These are phyloP conservation scores for Hypoxylon sp. DNA, from an alignment of 2,329 filamentous ascomycete species.

Conservation along the genomic window DNA sequence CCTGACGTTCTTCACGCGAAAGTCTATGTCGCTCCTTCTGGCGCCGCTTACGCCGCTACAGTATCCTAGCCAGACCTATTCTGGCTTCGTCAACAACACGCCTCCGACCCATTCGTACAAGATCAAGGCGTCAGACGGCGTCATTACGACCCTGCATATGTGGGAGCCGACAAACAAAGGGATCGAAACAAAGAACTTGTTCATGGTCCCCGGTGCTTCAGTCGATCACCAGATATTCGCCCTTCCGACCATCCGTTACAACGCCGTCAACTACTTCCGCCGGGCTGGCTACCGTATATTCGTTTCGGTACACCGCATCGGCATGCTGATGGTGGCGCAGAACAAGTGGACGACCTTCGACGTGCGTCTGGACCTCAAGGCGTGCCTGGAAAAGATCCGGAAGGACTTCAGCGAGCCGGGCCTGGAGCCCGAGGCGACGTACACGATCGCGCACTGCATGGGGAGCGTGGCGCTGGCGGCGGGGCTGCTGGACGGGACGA, in stretches of 20 bases:
- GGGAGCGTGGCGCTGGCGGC: conserved; percentile 65
- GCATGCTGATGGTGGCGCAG: conserved; percentile 58
- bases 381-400: conserved; percentile 62
- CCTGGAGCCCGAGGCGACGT: conserved; percentile 50
- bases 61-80: conserved; percentile 58
- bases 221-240: conserved; percentile 71
- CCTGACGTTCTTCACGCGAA: conserved; percentile 63
- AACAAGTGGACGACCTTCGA: conserved; percentile 67
- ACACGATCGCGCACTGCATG: conserved; percentile 69
- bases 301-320: conserved; percentile 65
- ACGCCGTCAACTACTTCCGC: conserved; percentile 69
- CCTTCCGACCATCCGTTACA: conserved; percentile 68
- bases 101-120: conserved; percentile 52
- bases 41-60: conserved; percentile 63
- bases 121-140: conserved; percentile 61
- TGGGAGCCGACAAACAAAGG: conserved; percentile 60
- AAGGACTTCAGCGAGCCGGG: conserved; percentile 43
- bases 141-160: conserved; percentile 61
- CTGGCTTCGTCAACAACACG: conserved; percentile 62
- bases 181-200: conserved; percentile 56
- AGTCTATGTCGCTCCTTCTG: conserved; percentile 61
- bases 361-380: conserved; percentile 65
- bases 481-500: conserved; percentile 68
- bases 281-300: conserved; percentile 68
- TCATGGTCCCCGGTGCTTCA: conserved; percentile 69